Conservation (phyloP, 495 filamentous ascomycete species). For the Bacidia gigantensis region DNA sequence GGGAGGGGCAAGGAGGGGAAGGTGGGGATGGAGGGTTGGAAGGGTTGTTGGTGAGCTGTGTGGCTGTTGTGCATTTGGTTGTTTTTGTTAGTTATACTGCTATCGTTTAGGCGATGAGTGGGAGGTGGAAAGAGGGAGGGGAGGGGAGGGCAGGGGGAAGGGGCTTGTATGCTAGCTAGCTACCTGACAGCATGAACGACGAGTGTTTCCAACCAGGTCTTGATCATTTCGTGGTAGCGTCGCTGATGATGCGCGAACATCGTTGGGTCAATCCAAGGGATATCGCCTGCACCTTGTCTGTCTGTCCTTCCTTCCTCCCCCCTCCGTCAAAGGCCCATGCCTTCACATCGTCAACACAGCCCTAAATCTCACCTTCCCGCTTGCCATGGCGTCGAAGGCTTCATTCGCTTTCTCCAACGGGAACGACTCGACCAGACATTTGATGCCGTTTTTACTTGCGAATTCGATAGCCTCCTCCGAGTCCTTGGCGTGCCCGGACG, state of each 20-base stretch:
- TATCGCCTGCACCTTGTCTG: no score
- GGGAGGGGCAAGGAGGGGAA: not conserved
- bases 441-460: conserved; percentile 38
- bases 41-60: not conserved
- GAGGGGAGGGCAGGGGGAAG: no score
- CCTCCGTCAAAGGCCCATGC: not conserved
- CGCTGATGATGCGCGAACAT: no score
- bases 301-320: not conserved
- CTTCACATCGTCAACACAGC: conserved; percentile 31
- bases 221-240: no score
- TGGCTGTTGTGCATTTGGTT: not conserved
- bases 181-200: no score
- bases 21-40: not conserved
- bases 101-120: not conserved
- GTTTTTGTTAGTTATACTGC: not conserved
- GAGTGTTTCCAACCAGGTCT: no score
- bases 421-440: conserved; percentile 50
- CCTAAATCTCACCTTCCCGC: conserved; percentile 31
- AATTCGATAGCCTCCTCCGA: conserved; percentile 50
- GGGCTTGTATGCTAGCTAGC: no score
- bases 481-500: conserved; percentile 47
- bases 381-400: conserved; percentile 30
- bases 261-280: no score
- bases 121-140: no score
- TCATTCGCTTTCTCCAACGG: conserved; percentile 40